These are phyloP conservation scores for Yamadazyma akitaensis DNA, from an alignment of 805 yeast genomes.

Conservation along the genomic window DNA sequence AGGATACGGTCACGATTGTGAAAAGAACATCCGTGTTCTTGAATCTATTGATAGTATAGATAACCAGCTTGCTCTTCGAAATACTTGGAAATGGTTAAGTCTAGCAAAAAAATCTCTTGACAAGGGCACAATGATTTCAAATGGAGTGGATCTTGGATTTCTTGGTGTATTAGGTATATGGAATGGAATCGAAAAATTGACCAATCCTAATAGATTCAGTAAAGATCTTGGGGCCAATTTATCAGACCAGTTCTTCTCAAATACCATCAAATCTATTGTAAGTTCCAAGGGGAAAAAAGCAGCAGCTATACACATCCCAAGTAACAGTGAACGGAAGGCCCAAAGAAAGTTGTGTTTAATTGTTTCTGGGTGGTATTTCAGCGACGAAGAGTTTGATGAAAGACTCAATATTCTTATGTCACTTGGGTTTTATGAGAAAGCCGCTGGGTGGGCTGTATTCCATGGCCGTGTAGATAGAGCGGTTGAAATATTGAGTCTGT, in stretches of 20 bases:
- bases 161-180: conserved; percentile 89
- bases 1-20: conserved; percentile 72
- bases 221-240: conserved; percentile 17
- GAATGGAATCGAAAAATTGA: conserved; percentile 61
- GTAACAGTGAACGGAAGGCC: conserved; percentile 48
- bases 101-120: conserved; percentile 64
- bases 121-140: conserved; percentile 64
- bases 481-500: conserved; percentile 69
- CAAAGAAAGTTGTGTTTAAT: conserved; percentile 77
- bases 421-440: conserved; percentile 70
- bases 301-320: conserved; percentile 43
- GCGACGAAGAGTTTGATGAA: conserved; percentile 69
- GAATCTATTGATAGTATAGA: conserved; percentile 50
- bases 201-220: conserved; percentile 46
- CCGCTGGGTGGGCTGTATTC: conserved; percentile 97
- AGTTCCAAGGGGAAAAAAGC: conserved; percentile 46
- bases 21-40: conserved; percentile 56
- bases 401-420: conserved; percentile 55
- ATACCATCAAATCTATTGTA: conserved; percentile 52
- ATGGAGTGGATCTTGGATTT: conserved; percentile 74
- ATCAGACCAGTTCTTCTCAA: conserved; percentile 41
- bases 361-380: conserved; percentile 88
- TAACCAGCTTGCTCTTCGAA: conserved; percentile 52
- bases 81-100: conserved; percentile 90
- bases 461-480: conserved; percentile 85